Percentiles rank a stretch among this genome's conserved stretches.
These are phyloP conservation scores for Aspergillus melleus DNA, from an alignment of 2,329 filamentous ascomycete genomes.

Conservation along the genomic window DNA sequence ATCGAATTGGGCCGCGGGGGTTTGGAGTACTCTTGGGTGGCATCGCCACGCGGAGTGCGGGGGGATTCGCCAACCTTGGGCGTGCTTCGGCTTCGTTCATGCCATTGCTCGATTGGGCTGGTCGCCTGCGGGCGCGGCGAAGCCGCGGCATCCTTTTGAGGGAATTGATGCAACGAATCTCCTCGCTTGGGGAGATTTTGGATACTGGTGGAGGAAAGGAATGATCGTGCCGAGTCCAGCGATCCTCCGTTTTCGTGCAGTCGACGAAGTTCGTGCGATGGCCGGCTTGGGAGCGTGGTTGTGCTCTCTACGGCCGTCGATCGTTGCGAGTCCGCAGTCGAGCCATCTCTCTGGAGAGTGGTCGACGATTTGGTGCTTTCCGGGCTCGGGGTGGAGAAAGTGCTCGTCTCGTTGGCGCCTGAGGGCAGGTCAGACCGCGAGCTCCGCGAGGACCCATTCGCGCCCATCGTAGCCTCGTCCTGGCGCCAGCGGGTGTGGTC, in stretches of 20 bases:
- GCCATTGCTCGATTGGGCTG: constrained; percentile 36
- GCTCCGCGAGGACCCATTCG: constrained; percentile 51
- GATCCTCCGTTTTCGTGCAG: constrained; percentile 52
- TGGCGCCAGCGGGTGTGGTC: constrained; percentile 30
- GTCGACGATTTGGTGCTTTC: constrained; percentile 27
- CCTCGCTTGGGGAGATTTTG: constrained; percentile 54
- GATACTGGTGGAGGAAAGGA: constrained; percentile 32
- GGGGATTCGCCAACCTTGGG: constrained; percentile 46
- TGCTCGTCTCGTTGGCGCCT: constrained; percentile 42
- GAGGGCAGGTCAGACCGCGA: constrained; percentile 43
- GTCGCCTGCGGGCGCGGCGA: constrained; percentile 33
- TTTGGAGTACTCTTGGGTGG: constrained; percentile 18
- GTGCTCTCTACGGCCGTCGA: constrained; percentile 22
- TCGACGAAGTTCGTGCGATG: constrained; percentile 60
- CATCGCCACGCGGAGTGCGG: constrained; percentile 53
- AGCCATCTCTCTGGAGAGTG: constrained; percentile 34
- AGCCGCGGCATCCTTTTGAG: constrained; percentile 63
- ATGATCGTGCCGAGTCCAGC: constrained; percentile 41
- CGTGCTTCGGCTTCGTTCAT: constrained; percentile 40
- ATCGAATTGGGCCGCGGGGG: constrained; percentile 50
- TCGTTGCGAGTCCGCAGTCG: constrained; percentile 31
- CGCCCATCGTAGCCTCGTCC: constrained; percentile 52
- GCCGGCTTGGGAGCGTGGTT: constrained; percentile 45
- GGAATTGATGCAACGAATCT: constrained; percentile 62
- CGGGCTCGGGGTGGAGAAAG: constrained; percentile 38